These are phyloP conservation scores for Alternaria sp. DNA, from an alignment of 2,329 filamentous ascomycete genomes.

Conservation along the genomic window DNA sequence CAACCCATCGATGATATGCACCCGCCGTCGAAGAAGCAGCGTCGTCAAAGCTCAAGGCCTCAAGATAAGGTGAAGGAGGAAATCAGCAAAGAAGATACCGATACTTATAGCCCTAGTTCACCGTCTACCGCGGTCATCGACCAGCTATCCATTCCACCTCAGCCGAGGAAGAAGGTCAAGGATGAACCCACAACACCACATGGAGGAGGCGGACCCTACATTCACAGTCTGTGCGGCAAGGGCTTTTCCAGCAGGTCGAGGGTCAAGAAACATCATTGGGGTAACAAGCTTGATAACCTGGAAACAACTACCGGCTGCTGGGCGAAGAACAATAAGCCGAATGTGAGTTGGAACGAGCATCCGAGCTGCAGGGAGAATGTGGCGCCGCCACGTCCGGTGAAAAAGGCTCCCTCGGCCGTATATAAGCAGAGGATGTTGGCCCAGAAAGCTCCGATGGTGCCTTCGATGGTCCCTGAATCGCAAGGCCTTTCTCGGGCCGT, in stretches of 20 bases:
- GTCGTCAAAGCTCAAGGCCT: not conserved
- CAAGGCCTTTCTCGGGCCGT: slow-evolving; percentile 24
- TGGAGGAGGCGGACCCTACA: slow-evolving; percentile 21
- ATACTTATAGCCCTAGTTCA: not conserved
- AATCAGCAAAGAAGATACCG: not conserved
- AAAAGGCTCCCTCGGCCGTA: not conserved
- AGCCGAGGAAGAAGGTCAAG: not conserved
- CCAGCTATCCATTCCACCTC: not conserved
- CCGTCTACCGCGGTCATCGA: not conserved
- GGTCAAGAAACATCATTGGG: slow-evolving; percentile 51
- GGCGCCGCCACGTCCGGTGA: not conserved
- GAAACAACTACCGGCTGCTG: slow-evolving; percentile 45
- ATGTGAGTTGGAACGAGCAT: slow-evolving; percentile 44
- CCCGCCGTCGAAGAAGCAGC: slow-evolving; percentile 16
- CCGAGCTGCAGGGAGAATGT: slow-evolving; percentile 35
- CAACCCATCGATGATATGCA: slow-evolving; percentile 20
- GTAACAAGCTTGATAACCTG: slow-evolving; percentile 32
- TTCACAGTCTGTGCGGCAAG: slow-evolving; percentile 45
- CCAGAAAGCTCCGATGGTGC: slow-evolving; percentile 17
- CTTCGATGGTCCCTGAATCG: slow-evolving; percentile 30
- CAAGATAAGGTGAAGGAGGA: not conserved
- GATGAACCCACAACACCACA: not conserved
- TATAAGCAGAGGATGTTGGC: not conserved
- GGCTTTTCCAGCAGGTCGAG: slow-evolving; percentile 32
- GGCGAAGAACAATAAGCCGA: slow-evolving; percentile 42